Conservation (phyloP, 2,329 filamentous ascomycete genomes). For the Huntiella bhutanensis region DNA sequence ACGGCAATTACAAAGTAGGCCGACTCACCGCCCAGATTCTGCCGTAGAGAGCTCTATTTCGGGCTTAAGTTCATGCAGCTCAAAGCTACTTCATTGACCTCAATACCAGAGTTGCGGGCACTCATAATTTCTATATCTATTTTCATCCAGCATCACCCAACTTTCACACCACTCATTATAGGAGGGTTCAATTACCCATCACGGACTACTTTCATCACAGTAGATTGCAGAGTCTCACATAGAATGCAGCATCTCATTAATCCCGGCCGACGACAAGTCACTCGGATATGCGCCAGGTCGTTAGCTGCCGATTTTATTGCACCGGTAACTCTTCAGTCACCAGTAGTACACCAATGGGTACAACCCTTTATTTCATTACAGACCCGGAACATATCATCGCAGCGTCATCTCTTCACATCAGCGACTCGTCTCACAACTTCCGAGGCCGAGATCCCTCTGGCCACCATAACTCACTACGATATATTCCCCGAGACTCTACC, state of each 20-base stretch:
- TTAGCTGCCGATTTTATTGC: background rate
- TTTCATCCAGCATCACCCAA: too few species aligned
- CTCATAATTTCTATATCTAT: too few species aligned
- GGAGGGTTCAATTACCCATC: too few species aligned
- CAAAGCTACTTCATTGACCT: too few species aligned
- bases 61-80: too few species aligned
- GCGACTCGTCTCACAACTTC: background rate
- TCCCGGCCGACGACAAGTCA: constrained; percentile 1
- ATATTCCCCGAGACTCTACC: constrained; percentile 73
- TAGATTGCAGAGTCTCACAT: too few species aligned
- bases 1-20: too few species aligned
- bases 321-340: constrained; percentile 4
- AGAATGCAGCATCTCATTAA: constrained; percentile 1
- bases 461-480: constrained; percentile 49
- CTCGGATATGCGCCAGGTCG: constrained; percentile 1
- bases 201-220: too few species aligned
- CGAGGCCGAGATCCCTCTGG: background rate
- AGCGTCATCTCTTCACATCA: background rate
- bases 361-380: background rate
- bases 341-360: constrained; percentile 6
- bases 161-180: too few species aligned
- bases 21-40: too few species aligned
- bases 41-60: too few species aligned
- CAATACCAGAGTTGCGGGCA: too few species aligned
- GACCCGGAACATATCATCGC: background rate